These are phyloP conservation scores for Plenodomus biglobosus DNA, from an alignment of 2,329 filamentous ascomycete species.

Conservation along the genomic window DNA sequence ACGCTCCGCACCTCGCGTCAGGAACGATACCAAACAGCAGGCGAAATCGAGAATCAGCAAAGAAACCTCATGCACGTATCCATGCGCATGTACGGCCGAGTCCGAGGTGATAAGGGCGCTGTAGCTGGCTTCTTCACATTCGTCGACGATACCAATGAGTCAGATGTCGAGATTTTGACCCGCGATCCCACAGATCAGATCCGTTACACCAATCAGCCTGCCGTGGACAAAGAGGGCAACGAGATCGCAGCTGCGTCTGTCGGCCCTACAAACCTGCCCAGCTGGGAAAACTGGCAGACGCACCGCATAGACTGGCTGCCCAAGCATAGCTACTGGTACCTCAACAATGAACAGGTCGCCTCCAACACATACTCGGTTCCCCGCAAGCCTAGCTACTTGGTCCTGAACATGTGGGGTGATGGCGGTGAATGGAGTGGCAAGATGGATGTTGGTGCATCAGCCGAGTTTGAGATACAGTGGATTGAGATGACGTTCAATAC, in stretches of 20 bases:
- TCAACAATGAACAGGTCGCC: conserved; percentile 55
- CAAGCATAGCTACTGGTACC: conserved; percentile 57
- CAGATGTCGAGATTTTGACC: conserved; percentile 58
- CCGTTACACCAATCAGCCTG: conserved; percentile 63
- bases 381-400: conserved; percentile 54
- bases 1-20: conserved; percentile 51
- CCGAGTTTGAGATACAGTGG: conserved; percentile 64
- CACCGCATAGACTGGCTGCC: conserved; percentile 64
- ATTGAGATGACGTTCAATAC: conserved; percentile 61
- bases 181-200: conserved; percentile 48
- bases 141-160: conserved; percentile 50
- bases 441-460: conserved; percentile 55
- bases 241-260: conserved; percentile 52
- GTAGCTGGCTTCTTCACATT: conserved; percentile 61
- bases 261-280: conserved; percentile 52
- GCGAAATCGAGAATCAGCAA: conserved; percentile 52
- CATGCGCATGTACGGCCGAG: conserved; percentile 51
- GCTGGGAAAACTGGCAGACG: conserved; percentile 60
- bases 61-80: conserved; percentile 52
- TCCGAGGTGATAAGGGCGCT: conserved; percentile 50
- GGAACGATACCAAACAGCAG: conserved; percentile 49
- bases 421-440: conserved; percentile 62
- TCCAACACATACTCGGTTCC: conserved; percentile 60
- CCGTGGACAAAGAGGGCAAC: conserved; percentile 50
- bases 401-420: conserved; percentile 64